A percentile compares a stretch with the other conserved stretches of the same genome.
These are phyloP conservation scores for Ophiocordyceps camponoti-floridani DNA, from an alignment of 2,329 filamentous ascomycete species.

Conservation along the genomic window DNA sequence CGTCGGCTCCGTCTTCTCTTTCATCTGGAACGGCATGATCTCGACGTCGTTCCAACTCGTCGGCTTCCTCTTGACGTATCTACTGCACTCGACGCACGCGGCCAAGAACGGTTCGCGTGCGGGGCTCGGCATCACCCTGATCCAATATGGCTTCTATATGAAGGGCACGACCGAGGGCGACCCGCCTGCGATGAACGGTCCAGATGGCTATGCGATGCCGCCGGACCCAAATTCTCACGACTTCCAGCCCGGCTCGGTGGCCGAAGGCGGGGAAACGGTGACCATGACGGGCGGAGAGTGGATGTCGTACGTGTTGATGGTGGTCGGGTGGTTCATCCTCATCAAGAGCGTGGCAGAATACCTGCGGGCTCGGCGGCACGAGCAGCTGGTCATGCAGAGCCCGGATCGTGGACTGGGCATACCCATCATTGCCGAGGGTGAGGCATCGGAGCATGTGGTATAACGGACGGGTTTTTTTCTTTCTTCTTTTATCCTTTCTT, in stretches of 20 bases:
- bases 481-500: neutral
- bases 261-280: slow-evolving; percentile 24
- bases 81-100: slow-evolving; percentile 92
- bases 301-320: slow-evolving; percentile 86
- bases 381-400: slow-evolving; percentile 83
- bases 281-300: slow-evolving; percentile 64
- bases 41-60: slow-evolving; percentile 94
- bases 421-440: slow-evolving; percentile 73
- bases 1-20: slow-evolving; percentile 72
- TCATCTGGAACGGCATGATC: slow-evolving; percentile 89
- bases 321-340: slow-evolving; percentile 94
- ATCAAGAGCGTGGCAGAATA: slow-evolving; percentile 91
- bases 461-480: slow-evolving; percentile 16
- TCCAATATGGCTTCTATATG: slow-evolving; percentile 96
- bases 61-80: slow-evolving; percentile 93
- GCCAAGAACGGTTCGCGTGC: slow-evolving; percentile 95
- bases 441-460: slow-evolving; percentile 60
- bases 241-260: slow-evolving; percentile 59
- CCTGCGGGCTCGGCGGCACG: slow-evolving; percentile 69
- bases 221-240: slow-evolving; percentile 79
- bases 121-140: slow-evolving; percentile 82
- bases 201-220: slow-evolving; percentile 49
- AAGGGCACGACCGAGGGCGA: slow-evolving; percentile 38
- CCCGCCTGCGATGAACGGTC: slow-evolving; percentile 25
- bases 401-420: slow-evolving; percentile 75